A percentile compares a stretch with the other conserved stretches of the same genome.
These are phyloP conservation scores for Hapsidospora chrysogenum DNA, from an alignment of 495 filamentous ascomycete species.

Conservation along the genomic window DNA sequence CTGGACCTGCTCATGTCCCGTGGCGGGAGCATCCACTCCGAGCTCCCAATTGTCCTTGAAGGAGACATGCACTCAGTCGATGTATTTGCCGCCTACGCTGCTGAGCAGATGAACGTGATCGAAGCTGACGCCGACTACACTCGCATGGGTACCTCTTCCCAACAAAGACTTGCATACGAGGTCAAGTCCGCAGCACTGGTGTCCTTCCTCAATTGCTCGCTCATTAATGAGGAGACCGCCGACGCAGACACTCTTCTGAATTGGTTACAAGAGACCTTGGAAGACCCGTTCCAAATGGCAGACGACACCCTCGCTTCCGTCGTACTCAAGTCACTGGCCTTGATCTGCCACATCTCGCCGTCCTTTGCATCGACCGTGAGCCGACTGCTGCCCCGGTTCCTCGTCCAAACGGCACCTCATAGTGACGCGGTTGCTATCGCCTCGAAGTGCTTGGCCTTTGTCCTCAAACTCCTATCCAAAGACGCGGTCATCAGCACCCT, in stretches of 20 bases:
- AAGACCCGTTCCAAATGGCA: constrained; percentile 65
- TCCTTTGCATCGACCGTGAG: constrained; percentile 58
- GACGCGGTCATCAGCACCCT: constrained; percentile 89
- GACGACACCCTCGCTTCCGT: constrained; percentile 55
- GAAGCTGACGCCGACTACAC: constrained; percentile 82
- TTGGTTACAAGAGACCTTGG: constrained; percentile 71
- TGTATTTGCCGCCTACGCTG: constrained; percentile 53
- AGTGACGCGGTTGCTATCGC: constrained; percentile 52
- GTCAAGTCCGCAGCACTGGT: constrained; percentile 71
- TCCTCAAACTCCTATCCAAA: constrained; percentile 66
- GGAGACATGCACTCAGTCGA: constrained; percentile 34
- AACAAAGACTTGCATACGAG: constrained; percentile 72
- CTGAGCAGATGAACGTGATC: constrained; percentile 68
- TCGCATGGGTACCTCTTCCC: constrained; percentile 66
- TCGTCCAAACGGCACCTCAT: constrained; percentile 60
- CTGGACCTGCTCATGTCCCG: constrained; percentile 59
- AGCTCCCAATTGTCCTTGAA: constrained; percentile 11
- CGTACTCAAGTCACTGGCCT: constrained; percentile 64
- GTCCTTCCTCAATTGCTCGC: constrained; percentile 68
- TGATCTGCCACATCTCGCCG: constrained; percentile 58
- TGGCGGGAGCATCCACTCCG: constrained; percentile 22
- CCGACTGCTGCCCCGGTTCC: constrained; percentile 65
- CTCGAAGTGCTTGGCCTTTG: constrained; percentile 62
- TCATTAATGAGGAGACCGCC: constrained; percentile 61
- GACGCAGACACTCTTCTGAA: constrained; percentile 66